Conservation (phyloP, 495 filamentous ascomycete species). For the Terfezia claveryi region DNA sequence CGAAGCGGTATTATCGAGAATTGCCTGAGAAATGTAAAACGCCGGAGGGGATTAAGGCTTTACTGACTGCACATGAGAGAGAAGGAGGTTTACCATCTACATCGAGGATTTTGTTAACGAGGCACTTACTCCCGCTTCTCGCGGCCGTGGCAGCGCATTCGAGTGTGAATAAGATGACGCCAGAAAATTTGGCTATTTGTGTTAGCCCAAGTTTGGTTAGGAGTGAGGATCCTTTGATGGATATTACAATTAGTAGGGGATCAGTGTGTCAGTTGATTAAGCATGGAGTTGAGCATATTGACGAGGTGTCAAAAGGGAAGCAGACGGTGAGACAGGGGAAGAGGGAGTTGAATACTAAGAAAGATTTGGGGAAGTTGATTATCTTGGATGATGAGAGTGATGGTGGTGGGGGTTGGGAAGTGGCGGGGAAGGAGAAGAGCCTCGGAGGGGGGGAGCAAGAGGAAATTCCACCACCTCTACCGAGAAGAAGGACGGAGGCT, state of each 20-base stretch:
- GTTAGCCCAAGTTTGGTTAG: slow-evolving; percentile 22
- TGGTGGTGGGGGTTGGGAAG: not conserved
- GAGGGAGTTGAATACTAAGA: not conserved
- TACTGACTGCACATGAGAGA: slow-evolving; percentile 16
- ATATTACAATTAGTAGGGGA: slow-evolving; percentile 26
- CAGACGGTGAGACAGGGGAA: not conserved
- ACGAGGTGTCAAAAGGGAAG: slow-evolving; percentile 6
- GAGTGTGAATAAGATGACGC: slow-evolving; percentile 30
- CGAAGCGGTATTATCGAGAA: slow-evolving; percentile 22
- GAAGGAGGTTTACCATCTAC: slow-evolving; percentile 22
- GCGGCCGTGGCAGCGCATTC: slow-evolving; percentile 23
- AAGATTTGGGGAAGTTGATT: not conserved
- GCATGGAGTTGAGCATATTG: slow-evolving; percentile 21
- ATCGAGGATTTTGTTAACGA: slow-evolving; percentile 25
- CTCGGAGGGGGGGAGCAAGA: not conserved
- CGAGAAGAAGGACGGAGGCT: not conserved
- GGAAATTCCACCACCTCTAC: not conserved
- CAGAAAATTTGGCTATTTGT: slow-evolving; percentile 30
- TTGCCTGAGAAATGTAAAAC: slow-evolving; percentile 14
- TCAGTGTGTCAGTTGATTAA: slow-evolving; percentile 22
- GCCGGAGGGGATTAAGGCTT: slow-evolving; percentile 3
- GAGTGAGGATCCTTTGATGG: slow-evolving; percentile 26
- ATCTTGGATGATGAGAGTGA: not conserved
- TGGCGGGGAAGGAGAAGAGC: not conserved
- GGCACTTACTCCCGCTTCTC: slow-evolving; percentile 32